Evolutionary conservation across 177 flowering plant genomes (phyloP), one percentile per base, ranked within the genome.

Genomic region (Vitis hybrid): DNA sequence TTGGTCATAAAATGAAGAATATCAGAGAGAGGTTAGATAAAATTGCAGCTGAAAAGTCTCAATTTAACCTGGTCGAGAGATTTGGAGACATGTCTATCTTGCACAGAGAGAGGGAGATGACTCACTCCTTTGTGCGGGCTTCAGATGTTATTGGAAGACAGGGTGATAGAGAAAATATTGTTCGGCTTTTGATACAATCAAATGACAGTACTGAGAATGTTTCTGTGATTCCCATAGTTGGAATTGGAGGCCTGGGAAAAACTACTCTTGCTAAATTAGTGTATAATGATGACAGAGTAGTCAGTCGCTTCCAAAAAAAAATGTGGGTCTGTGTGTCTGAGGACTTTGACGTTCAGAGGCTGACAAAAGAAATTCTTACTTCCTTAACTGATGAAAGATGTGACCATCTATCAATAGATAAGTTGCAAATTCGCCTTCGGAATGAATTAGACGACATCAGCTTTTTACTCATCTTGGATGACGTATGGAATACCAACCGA

Each of bases 171-270:
- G 65, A 62, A n/a, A 30, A 32, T 3, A 32, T 60, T 13, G 9
- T 32, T 12, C 32, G 17, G 13, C 17, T 12, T 2, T 27, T 48
- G 15, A 62, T n/a, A 10, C 11, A 3, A 21, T 35, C 6, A 17
- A 4, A 12, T 62, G 14, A 32, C 52, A 57, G 11, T 18, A 11
- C 7, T 35, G 56, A 55, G 1, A 61, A 46, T 24, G 27, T 48
- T 17, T 56, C 48, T 4, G 56, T 73, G 11, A 18, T 73, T 32
- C 27, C 71, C 32, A 48, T 73, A 3, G 70, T 61, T 18, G 75
- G 75, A 5, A 58, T 74, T 15, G 71, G 71, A 46, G 71, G 75
- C 2, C 50, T 73, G 0, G 75, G 67, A 3, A 73, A 73, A 27
- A 73, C 71, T 0, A 50, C 70, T 6, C 54, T 72, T 12, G 75